Evolutionary conservation across 495 filamentous ascomycete species (phyloP).

Genomic region (Rostrohypoxylon terebratum): DNA sequence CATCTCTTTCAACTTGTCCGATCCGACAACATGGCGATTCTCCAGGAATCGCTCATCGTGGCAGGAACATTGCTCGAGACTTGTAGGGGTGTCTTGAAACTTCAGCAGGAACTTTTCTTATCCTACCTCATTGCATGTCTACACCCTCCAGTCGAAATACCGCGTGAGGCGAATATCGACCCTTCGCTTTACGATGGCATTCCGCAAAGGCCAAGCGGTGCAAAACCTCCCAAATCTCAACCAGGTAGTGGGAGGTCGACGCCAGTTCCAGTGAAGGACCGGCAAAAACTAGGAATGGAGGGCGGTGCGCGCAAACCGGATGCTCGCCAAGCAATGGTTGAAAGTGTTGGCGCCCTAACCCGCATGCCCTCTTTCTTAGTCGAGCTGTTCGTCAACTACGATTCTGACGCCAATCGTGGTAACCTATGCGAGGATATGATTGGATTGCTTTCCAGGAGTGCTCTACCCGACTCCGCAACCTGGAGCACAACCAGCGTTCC

Average conservation of each 20-base stretch:
- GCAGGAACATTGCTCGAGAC: slow-evolving; percentile 91
- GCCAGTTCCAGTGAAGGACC: slow-evolving; percentile 91
- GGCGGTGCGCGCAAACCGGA: slow-evolving; percentile 92
- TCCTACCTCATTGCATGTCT: slow-evolving; percentile 95
- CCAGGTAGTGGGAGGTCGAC: slow-evolving; percentile 85
- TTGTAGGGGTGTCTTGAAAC: slow-evolving; percentile 89
- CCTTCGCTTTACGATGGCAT: slow-evolving; percentile 93
- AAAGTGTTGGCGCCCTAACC: slow-evolving; percentile 90
- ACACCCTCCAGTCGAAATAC: slow-evolving; percentile 92
- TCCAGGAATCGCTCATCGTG: slow-evolving; percentile 92
- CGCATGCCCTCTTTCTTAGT: slow-evolving; percentile 94
- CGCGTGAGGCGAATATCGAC: slow-evolving; percentile 88
- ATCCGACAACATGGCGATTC: slow-evolving; percentile 92
- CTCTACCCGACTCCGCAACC: slow-evolving; percentile 95
- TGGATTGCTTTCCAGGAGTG: slow-evolving; percentile 90
- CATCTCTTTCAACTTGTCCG: slow-evolving; percentile 97
- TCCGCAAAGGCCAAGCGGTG: slow-evolving; percentile 86
- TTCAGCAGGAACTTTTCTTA: slow-evolving; percentile 96
- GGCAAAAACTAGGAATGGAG: slow-evolving; percentile 93
- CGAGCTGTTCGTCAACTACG: slow-evolving; percentile 97
- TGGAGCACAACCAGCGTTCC: slow-evolving; percentile 99
- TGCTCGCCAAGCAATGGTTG: slow-evolving; percentile 97
- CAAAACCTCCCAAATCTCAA: slow-evolving; percentile 84
- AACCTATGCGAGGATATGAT: slow-evolving; percentile 97
- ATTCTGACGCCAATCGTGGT: slow-evolving; percentile 91